Evolutionary conservation across 163 green algal species (phyloP).

Genomic region (Chlamydomonas reinhardtii): DNA sequence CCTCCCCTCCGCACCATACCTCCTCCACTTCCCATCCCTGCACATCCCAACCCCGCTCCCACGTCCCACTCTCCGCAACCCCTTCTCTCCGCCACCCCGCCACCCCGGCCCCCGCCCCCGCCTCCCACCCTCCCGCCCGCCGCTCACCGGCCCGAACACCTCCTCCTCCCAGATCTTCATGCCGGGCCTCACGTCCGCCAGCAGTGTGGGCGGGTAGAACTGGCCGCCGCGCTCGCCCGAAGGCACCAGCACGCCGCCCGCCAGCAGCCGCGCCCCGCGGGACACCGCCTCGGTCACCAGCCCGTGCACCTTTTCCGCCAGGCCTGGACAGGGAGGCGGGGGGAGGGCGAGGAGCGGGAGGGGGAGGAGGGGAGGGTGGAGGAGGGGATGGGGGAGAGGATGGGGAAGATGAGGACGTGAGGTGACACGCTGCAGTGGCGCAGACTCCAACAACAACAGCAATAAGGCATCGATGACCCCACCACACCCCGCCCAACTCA

Average conservation of each 20-base stretch:
- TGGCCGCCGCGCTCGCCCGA: conserved; percentile 66
- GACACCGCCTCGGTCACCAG: conserved; percentile 94
- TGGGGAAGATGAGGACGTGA: not conserved
- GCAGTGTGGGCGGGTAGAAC: conserved; percentile 96
- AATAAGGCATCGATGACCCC: too few species aligned
- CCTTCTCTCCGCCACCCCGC: too few species aligned
- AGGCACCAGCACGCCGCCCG: conserved; percentile 76
- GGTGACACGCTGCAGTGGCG: too few species aligned
- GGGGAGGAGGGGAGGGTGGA: not conserved
- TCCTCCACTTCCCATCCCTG: too few species aligned
- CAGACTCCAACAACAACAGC: too few species aligned
- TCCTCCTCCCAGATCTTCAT: conserved; percentile 98
- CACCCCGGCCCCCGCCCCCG: too few species aligned
- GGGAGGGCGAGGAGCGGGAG: not conserved
- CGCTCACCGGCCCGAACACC: conserved; percentile 93
- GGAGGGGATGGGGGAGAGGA: not conserved
- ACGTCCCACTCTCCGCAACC: too few species aligned
- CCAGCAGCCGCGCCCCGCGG: conserved; percentile 86
- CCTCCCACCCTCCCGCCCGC: not conserved
- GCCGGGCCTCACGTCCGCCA: conserved; percentile 80
- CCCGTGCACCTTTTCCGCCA: conserved; percentile 80
- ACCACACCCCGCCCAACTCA: too few species aligned
- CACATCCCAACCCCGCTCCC: too few species aligned
- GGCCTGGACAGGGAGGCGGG: too few species aligned
- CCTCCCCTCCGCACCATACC: too few species aligned